Conservation (phyloP, 495 filamentous ascomycete species). For the Daldinia decipiens region DNA sequence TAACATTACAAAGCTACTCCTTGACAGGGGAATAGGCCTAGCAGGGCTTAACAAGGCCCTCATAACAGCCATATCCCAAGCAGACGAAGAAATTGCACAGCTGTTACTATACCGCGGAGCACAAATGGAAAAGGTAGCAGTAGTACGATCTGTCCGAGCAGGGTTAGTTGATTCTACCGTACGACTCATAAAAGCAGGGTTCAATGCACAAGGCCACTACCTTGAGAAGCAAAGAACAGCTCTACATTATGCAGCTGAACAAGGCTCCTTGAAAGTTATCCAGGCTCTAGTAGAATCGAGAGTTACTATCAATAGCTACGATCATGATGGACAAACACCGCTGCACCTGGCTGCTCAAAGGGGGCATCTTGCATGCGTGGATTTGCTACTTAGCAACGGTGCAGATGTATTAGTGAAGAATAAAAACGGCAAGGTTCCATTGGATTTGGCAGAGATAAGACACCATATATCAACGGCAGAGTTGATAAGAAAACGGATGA, state of each 20-base stretch:
- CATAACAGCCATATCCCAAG: constrained; percentile 3
- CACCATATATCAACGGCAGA: background rate
- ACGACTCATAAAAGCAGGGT: background rate
- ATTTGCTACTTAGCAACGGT: background rate
- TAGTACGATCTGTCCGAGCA: background rate
- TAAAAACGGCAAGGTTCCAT: background rate
- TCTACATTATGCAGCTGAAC: background rate
- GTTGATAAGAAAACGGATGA: background rate
- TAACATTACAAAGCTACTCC: background rate
- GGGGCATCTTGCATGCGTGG: background rate
- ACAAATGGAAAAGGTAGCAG: background rate
- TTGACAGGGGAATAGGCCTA: background rate
- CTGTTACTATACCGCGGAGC: background rate
- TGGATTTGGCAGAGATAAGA: background rate
- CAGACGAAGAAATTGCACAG: background rate
- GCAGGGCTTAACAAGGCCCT: background rate
- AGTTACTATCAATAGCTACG: background rate
- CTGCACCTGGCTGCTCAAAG: background rate
- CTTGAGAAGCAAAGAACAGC: background rate
- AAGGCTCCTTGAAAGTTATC: background rate
- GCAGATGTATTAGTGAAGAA: background rate
- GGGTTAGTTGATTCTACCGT: background rate
- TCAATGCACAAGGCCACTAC: background rate
- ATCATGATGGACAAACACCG: background rate
- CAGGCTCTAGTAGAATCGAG: background rate